These are phyloP conservation scores for Purpureocillium lavendulum DNA, from an alignment of 2,329 filamentous ascomycete genomes.

Conservation along the genomic window DNA sequence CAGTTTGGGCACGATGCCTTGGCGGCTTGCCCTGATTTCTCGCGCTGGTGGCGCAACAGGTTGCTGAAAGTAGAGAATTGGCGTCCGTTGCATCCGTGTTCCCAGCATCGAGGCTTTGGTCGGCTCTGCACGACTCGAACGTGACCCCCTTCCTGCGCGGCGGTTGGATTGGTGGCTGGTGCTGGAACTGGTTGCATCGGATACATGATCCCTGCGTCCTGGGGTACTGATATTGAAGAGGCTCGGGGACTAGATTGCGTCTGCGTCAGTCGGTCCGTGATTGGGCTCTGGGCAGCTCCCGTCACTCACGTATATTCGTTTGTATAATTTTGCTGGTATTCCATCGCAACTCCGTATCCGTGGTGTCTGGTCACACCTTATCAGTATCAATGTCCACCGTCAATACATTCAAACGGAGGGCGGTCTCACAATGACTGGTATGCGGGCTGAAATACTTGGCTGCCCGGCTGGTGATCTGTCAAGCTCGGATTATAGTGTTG, in stretches of 20 bases:
- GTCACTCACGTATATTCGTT: conserved; percentile 30
- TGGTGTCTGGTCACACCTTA: conserved; percentile 14
- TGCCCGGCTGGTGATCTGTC: conserved; percentile 31
- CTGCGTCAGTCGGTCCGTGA: conserved; percentile 9
- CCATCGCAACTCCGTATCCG: conserved; percentile 34
- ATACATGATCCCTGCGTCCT: conserved; percentile 35
- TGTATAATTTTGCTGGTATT: conserved; percentile 30
- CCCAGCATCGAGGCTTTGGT: conserved; percentile 95
- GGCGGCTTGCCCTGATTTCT: conserved; percentile 84
- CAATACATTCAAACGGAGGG: conserved; percentile 10
- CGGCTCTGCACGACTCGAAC: conserved; percentile 67
- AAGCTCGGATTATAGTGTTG: conserved; percentile 41
- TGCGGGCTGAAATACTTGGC: conserved; percentile 22
- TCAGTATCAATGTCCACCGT: no score
- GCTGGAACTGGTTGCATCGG: conserved; percentile 29
- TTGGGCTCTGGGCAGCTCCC: not conserved
- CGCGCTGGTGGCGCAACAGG: conserved; percentile 80
- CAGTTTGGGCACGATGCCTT: conserved; percentile 89
- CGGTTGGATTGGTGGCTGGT: conserved; percentile 14
- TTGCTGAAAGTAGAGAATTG: conserved; percentile 98
- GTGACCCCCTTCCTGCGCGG: conserved; percentile 33
- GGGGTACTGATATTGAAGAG: conserved; percentile 26
- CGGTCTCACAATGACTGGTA: conserved; percentile 28
- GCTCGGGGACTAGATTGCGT: conserved; percentile 24
- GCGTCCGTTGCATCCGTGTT: conserved; percentile 91